Percentiles rank a stretch among this genome's conserved stretches.
These are phyloP conservation scores for Boeremia exigua DNA, from an alignment of 2,329 filamentous ascomycete species.

Conservation along the genomic window DNA sequence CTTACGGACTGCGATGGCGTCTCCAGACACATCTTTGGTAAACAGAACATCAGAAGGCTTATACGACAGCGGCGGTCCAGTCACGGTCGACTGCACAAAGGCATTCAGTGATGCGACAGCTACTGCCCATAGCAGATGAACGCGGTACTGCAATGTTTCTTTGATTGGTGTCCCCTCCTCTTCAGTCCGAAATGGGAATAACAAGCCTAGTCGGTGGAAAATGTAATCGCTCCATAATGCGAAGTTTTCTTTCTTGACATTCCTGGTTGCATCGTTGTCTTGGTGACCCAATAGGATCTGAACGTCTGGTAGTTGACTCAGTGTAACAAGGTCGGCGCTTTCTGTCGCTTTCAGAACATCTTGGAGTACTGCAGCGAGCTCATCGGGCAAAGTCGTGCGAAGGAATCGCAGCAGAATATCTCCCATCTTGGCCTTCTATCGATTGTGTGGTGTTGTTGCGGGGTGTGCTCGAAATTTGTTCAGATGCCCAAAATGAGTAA, in stretches of 20 bases:
- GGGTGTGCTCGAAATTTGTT: conserved; percentile 29
- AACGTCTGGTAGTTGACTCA: conserved; percentile 50
- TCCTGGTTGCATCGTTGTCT: conserved; percentile 40
- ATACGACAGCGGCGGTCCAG: conserved; percentile 78
- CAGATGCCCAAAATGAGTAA: conserved; percentile 32
- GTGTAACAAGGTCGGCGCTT: conserved; percentile 50
- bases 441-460: conserved; percentile 23
- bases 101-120: conserved; percentile 74
- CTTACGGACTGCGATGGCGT: conserved; percentile 44
- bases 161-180: conserved; percentile 28
- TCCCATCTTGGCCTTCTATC: conserved; percentile 43
- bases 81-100: conserved; percentile 87
- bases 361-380: conserved; percentile 48
- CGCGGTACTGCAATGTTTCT: conserved; percentile 48
- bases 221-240: conserved; percentile 54
- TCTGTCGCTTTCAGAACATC: conserved; percentile 49
- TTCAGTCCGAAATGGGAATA: conserved; percentile 44
- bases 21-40: conserved; percentile 53
- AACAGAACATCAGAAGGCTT: conserved; percentile 58
- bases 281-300: conserved; percentile 50
- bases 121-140: conserved; percentile 58
- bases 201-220: conserved; percentile 50
- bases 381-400: conserved; percentile 50
- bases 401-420: conserved; percentile 53
- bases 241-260: conserved; percentile 42